Evolutionary conservation across 345 rosid genomes (phyloP).

Genomic region (Eucalyptus brandiana): DNA sequence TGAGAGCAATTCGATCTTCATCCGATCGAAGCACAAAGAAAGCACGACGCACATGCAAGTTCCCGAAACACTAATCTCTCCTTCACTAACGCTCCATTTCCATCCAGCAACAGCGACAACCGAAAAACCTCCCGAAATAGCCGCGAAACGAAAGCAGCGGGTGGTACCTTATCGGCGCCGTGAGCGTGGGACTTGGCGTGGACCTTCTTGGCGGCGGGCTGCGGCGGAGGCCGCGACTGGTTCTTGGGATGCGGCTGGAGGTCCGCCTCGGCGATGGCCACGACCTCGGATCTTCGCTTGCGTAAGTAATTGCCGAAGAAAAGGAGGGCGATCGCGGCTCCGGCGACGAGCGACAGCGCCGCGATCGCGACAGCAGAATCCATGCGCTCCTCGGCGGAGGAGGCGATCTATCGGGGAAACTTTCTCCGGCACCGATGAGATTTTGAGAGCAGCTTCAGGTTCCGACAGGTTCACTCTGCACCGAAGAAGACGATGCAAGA

Average conservation of each 20-base stretch:
- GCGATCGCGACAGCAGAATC: constrained; percentile 39
- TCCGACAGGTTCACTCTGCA: background rate
- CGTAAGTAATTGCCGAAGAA: constrained; percentile 75
- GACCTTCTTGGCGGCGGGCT: constrained; percentile 28
- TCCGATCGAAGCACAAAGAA: background rate
- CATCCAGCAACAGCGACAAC: background rate
- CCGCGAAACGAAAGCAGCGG: background rate
- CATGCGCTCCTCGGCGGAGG: constrained; percentile 16
- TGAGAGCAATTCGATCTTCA: background rate
- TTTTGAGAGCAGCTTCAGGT: background rate
- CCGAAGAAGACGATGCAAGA: background rate
- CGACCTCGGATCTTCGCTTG: constrained; percentile 72
- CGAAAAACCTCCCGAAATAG: background rate
- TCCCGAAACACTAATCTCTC: background rate
- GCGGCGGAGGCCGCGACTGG: constrained; percentile 26
- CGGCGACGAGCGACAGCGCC: constrained; percentile 41
- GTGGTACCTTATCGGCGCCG: constrained; percentile 45
- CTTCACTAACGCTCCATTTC: background rate
- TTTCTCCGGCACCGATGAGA: background rate
- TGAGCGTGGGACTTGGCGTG: constrained; percentile 61
- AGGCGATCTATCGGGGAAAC: background rate
- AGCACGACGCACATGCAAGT: background rate
- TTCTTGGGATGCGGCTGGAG: constrained; percentile 40
- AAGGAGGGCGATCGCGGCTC: constrained; percentile 50
- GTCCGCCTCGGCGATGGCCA: constrained; percentile 54